Evolutionary conservation across 345 rosid species (phyloP).

Genomic region (Murraya koenigii): DNA sequence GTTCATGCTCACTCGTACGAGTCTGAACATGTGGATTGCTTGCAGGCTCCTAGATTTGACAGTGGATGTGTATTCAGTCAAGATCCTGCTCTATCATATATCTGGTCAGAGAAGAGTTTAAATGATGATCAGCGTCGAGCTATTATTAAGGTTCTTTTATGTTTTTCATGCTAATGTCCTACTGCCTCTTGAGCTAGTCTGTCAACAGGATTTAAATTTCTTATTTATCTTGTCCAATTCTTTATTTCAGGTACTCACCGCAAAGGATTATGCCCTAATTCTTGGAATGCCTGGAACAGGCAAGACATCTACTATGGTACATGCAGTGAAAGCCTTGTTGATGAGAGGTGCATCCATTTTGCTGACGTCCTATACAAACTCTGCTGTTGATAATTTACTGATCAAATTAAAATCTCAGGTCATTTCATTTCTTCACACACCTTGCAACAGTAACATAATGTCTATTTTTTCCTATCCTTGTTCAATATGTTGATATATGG

Average conservation of each 20-base stretch:
- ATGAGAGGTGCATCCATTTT: slow-evolving; percentile 91
- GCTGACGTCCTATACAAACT: slow-evolving; percentile 97
- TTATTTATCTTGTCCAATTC: slow-evolving; percentile 20
- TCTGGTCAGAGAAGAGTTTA: slow-evolving; percentile 83
- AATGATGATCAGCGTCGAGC: slow-evolving; percentile 97
- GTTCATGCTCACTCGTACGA: background rate
- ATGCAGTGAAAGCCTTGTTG: slow-evolving; percentile 95
- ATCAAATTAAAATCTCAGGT: slow-evolving; percentile 98
- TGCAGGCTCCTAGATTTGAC: slow-evolving; percentile 93
- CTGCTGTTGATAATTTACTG: slow-evolving; percentile 95
- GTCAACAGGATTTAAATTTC: background rate
- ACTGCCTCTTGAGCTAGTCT: background rate
- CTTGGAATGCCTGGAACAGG: slow-evolving; percentile 99
- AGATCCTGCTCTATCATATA: slow-evolving; percentile 93
- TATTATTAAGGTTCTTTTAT: slow-evolving; percentile 71
- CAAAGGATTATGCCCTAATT: slow-evolving; percentile 90
- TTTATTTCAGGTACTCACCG: slow-evolving; percentile 76
- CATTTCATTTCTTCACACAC: slow-evolving; percentile 26
- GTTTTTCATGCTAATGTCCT: slow-evolving; percentile 6
- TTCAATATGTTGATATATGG: slow-evolving; percentile 1
- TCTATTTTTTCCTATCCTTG: background rate
- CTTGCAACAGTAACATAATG: slow-evolving; percentile 11
- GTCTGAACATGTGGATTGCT: slow-evolving; percentile 11
- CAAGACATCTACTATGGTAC: slow-evolving; percentile 95
- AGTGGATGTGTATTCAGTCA: slow-evolving; percentile 86